phyloP scores from a whole-genome alignment of 176 grass and related monocot species.

The Zea luxurians region DNA sequence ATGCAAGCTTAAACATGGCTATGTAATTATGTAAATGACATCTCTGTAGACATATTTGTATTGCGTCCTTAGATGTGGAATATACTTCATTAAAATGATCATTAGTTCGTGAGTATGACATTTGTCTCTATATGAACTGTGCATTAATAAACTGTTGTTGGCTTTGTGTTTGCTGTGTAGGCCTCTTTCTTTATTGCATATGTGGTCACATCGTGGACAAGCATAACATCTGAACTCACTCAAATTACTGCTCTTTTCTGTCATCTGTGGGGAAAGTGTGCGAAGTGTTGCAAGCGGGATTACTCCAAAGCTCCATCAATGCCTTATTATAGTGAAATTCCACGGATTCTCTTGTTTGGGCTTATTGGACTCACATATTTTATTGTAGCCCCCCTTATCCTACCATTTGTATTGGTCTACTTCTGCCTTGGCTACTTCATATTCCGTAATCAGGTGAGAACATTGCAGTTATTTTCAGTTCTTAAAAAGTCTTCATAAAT shows the following conservation, averaged over 20 bases:
- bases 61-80: not conserved
- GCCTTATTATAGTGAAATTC: conserved; percentile 92
- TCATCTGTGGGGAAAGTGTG: conserved; percentile 54
- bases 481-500: not conserved
- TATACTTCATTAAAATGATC: not conserved
- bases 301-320: conserved; percentile 66
- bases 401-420: conserved; percentile 90
- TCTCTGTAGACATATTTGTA: conserved; percentile 5
- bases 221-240: conserved; percentile 76
- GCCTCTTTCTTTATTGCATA: conserved; percentile 94
- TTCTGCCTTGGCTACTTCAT: conserved; percentile 93
- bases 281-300: conserved; percentile 57
- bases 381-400: conserved; percentile 82
- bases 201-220: conserved; percentile 96
- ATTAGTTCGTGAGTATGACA: conserved; percentile 14
- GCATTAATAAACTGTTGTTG: conserved; percentile 32
- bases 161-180: conserved; percentile 45
- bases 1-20: conserved; percentile 7
- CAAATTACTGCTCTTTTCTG: conserved; percentile 53
- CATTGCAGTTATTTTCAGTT: conserved; percentile 17
- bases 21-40: not conserved
- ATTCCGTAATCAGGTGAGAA: conserved; percentile 86
- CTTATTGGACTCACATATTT: conserved; percentile 82
- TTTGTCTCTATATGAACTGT: conserved; percentile 24
- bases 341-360: conserved; percentile 82